Evolutionary conservation across 805 yeast genomes (phyloP), one percentile per base, ranked within the genome.

Genomic region (Kregervanrija pseudodelftensis): DNA sequence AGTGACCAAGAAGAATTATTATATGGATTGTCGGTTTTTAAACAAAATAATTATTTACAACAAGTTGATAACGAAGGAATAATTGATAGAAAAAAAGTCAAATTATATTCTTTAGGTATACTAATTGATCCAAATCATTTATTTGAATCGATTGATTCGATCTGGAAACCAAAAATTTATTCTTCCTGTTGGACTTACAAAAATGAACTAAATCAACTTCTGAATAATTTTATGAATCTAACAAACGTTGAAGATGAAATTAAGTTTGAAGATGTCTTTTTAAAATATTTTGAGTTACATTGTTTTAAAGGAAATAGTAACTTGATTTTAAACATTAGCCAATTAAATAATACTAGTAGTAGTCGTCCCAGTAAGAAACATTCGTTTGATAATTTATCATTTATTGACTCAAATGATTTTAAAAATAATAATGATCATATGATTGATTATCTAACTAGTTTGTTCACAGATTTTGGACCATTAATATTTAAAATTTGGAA

Each of bases 91-190:
- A 60, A 57, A 8, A 58, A 72, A 33, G 77, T 82, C 28, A 70
- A 70, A 50, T 76, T 84, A 80, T 83, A 70, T 54, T 77, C 89
- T 2, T 57, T 84, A 9, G 90, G 89, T 0, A 61, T 82, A 1
- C 60, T 82, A 15, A 66, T 77, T 13, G 79, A 78, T 46, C 75
- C 74, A 9, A 54, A 36, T 10, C 60, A 55, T 41, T 30, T 56
- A 40, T 45, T 43, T 32, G 42, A 45, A 17, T 10, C 39, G 12
- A 42, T 44, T 12, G 39, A 33, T 15, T 37, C 40, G 28, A 48
- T 37, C 44, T 74, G 79, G 76, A 64, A 56, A 51, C 74, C 67
- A 17, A 67, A 65, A 54, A 61, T 57, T 43, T 70, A 57, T 49
- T 61, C 73, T 2, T 54, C 67, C 17, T 71, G 74, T 11, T 66